Percentiles rank a stretch among this genome's conserved stretches.
Conservation (phyloP, 768 basidiomycete genomes). For the Pisolithus tinctorius region DNA sequence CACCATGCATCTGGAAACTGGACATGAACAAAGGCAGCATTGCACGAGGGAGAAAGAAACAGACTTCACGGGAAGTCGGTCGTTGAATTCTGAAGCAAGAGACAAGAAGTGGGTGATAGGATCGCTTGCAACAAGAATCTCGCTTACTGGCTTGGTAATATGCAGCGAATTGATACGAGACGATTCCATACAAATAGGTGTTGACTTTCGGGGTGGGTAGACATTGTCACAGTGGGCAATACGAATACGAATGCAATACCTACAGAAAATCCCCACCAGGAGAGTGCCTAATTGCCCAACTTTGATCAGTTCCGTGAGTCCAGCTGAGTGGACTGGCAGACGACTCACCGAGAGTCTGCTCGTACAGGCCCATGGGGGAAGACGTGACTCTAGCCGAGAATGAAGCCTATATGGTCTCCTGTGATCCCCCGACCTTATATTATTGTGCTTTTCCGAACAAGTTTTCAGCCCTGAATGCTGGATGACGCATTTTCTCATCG, state of each 20-base stretch:
- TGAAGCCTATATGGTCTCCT: no score
- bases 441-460: no score
- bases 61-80: neutral
- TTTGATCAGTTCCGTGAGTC: neutral
- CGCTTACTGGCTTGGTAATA: slow-evolving; percentile 22
- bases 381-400: no score
- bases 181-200: slow-evolving; percentile 30
- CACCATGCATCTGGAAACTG: slow-evolving; percentile 25
- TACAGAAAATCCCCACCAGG: neutral
- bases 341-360: neutral
- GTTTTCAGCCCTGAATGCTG: no score
- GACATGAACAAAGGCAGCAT: neutral
- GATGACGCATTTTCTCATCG: no score
- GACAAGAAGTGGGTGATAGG: neutral
- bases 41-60: neutral
- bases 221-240: neutral
- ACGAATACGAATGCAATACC: neutral
- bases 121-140: neutral
- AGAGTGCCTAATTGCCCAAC: neutral
- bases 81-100: neutral
- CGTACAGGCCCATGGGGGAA: no score
- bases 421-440: no score
- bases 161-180: slow-evolving; percentile 32
- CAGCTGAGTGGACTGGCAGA: neutral
- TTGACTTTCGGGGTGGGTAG: neutral